phyloP scores from a whole-genome alignment of 306 rosid genomes.

The Betula pendula region DNA sequence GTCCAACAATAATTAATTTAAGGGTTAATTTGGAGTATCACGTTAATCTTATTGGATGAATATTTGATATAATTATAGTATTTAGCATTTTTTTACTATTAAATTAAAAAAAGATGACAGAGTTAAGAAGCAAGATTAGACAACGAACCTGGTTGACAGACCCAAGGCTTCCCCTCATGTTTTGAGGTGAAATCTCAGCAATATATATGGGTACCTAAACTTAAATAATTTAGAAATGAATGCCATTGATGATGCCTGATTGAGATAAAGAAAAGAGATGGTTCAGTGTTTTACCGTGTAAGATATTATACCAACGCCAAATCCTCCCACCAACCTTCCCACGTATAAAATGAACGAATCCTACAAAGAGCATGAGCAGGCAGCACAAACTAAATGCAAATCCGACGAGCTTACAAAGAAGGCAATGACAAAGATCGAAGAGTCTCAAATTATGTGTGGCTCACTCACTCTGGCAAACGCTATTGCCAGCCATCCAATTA shows the following conservation, averaged over 20 bases:
- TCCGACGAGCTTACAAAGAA: not conserved
- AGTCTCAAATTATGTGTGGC: not conserved
- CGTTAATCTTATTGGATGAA: too few species aligned
- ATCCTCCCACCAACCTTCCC: slow-evolving; percentile 90
- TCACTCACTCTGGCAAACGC: slow-evolving; percentile 62
- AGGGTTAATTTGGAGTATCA: too few species aligned
- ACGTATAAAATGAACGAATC: slow-evolving; percentile 67
- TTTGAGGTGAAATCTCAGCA: slow-evolving; percentile 84
- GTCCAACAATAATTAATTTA: too few species aligned
- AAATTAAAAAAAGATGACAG: too few species aligned
- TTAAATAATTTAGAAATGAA: slow-evolving; percentile 24
- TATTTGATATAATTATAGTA: too few species aligned
- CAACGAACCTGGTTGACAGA: slow-evolving; percentile 91
- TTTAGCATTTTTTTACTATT: too few species aligned
- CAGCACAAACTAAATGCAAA: not conserved
- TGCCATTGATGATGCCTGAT: not conserved
- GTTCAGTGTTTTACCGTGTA: slow-evolving; percentile 63
- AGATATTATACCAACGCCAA: slow-evolving; percentile 90
- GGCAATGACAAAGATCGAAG: too few species aligned
- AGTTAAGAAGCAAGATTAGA: too few species aligned
- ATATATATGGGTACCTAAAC: slow-evolving; percentile 85
- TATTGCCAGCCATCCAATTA: slow-evolving; percentile 75
- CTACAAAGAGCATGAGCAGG: slow-evolving; percentile 39
- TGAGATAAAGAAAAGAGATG: slow-evolving; percentile 2
- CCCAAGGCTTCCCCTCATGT: slow-evolving; percentile 83